Percentiles rank a stretch among this genome's conserved stretches.
phyloP scores from a whole-genome alignment of 257 asterid species.

The Solanum ossicruentum region DNA sequence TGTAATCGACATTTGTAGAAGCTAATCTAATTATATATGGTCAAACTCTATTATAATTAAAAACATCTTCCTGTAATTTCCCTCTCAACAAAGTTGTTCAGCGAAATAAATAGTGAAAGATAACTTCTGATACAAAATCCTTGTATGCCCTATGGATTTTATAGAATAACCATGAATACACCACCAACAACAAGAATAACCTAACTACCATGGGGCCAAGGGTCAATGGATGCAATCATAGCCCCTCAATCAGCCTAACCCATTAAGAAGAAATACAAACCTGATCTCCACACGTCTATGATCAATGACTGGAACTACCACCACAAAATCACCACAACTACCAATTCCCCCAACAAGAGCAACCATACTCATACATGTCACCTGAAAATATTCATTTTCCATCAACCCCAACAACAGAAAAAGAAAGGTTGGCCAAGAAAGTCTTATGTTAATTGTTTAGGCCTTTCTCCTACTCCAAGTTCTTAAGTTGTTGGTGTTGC shows the following conservation, averaged over 20 bases:
- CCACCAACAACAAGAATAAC: background rate
- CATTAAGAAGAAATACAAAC: too few species aligned
- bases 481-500: background rate
- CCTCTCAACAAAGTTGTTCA: background rate
- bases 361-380: too few species aligned
- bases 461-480: background rate
- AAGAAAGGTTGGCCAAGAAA: background rate
- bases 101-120: background rate
- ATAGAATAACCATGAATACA: background rate
- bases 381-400: background rate
- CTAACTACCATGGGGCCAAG: background rate
- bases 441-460: background rate
- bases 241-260: background rate
- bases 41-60: too few species aligned
- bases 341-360: too few species aligned
- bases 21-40: background rate
- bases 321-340: background rate
- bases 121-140: too few species aligned
- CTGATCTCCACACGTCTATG: background rate
- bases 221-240: background rate
- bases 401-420: too few species aligned
- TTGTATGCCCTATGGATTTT: background rate
- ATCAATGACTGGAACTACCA: too few species aligned
- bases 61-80: too few species aligned
- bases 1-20: too few species aligned